Conservation (phyloP, 768 basidiomycete genomes). For the Lentinula lateritia region DNA sequence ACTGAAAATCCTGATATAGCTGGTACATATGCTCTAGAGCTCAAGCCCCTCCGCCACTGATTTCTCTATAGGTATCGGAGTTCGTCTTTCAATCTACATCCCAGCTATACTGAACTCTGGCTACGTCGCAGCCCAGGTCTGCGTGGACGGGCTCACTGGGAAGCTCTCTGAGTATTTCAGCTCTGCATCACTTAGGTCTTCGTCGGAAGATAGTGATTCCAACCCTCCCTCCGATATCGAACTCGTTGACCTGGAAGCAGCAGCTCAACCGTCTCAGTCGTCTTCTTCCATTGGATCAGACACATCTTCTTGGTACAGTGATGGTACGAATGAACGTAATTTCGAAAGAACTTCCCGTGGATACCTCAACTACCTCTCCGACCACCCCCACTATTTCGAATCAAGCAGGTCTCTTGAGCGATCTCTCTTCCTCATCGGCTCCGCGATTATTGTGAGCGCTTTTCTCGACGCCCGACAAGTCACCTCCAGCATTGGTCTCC, state of each 20-base stretch:
- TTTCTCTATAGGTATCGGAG: background rate
- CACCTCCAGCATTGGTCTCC: background rate
- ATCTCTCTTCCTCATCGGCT: background rate
- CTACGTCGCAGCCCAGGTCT: background rate
- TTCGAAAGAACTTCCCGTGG: background rate
- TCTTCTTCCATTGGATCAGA: background rate
- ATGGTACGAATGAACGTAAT: background rate
- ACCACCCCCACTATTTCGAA: background rate
- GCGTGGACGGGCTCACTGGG: background rate
- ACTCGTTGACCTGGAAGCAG: background rate
- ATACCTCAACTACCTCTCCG: background rate
- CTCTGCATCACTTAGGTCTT: background rate
- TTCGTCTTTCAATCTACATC: background rate
- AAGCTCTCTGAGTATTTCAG: background rate
- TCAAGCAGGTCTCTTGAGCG: background rate
- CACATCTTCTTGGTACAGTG: background rate
- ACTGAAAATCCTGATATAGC: slow-evolving; percentile 1
- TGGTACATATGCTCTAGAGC: background rate
- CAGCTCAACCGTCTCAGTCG: background rate
- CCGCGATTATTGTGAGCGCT: background rate
- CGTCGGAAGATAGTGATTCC: background rate
- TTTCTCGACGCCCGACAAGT: background rate
- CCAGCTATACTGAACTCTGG: background rate
- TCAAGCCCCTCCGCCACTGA: background rate
- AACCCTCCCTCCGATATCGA: background rate